Percentiles rank a stretch among this genome's conserved stretches.
These are phyloP conservation scores for Claviceps paspali DNA, from an alignment of 2,329 filamentous ascomycete species.

Conservation along the genomic window DNA sequence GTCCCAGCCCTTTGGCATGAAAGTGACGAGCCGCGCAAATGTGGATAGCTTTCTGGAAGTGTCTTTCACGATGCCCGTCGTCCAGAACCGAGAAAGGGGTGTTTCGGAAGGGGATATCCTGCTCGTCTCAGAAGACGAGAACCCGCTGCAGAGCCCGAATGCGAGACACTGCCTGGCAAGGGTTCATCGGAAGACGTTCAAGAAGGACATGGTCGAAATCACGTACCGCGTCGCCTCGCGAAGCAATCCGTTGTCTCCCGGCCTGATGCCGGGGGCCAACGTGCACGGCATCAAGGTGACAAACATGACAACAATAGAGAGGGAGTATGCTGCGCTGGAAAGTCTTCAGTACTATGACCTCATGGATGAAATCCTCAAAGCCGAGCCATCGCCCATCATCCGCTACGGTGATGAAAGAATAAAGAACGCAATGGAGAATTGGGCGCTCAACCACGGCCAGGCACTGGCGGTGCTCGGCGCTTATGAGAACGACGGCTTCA, in stretches of 20 bases:
- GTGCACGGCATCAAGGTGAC: conserved; percentile 71
- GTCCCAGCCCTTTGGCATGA: conserved; percentile 70
- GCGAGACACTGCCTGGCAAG: conserved; percentile 75
- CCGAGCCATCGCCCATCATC: conserved; percentile 78
- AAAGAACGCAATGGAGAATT: conserved; percentile 54
- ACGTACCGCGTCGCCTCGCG: conserved; percentile 67
- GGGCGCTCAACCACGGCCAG: conserved; percentile 76
- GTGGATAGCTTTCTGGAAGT: conserved; percentile 91
- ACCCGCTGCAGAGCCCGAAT: conserved; percentile 49
- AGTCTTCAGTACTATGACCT: conserved; percentile 92
- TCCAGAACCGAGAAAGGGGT: conserved; percentile 54
- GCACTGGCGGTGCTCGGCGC: conserved; percentile 85
- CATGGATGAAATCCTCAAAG: conserved; percentile 78
- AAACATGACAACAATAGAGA: conserved; percentile 86
- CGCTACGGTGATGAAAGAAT: conserved; percentile 64
- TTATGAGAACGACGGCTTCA: conserved; percentile 92
- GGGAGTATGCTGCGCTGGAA: conserved; percentile 84
- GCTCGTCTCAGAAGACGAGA: conserved; percentile 59
- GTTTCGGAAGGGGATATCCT: conserved; percentile 80
- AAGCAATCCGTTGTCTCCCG: conserved; percentile 44
- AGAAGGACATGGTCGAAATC: conserved; percentile 69
- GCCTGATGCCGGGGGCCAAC: conserved; percentile 52
- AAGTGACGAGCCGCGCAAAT: conserved; percentile 71
- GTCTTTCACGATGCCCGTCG: conserved; percentile 62
- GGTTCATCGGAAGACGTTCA: conserved; percentile 64